Percentiles rank a stretch among this genome's conserved stretches.
phyloP scores from a whole-genome alignment of 495 filamentous ascomycete species.

The Hypoxylon lienhwacheense region DNA sequence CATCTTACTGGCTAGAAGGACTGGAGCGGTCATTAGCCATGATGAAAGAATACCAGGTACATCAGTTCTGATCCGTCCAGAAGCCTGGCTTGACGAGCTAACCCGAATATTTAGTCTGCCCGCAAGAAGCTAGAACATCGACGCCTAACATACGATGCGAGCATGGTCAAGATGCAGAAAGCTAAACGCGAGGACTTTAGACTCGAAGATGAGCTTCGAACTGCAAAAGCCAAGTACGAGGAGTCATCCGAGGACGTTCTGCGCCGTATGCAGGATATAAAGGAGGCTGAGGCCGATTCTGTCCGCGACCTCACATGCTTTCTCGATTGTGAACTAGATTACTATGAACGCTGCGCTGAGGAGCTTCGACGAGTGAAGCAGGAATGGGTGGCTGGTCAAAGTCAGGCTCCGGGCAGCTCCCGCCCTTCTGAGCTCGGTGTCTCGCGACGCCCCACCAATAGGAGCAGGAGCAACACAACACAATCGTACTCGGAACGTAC shows the following conservation, averaged over 20 bases:
- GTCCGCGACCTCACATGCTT: conserved; percentile 79
- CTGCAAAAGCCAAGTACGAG: conserved; percentile 93
- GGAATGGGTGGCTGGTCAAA: conserved; percentile 45
- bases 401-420: conserved; percentile 34
- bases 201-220: conserved; percentile 88
- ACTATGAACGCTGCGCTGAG: conserved; percentile 87
- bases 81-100: conserved; percentile 4
- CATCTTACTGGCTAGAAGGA: conserved; percentile 86
- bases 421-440: conserved; percentile 23
- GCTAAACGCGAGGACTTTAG: conserved; percentile 90
- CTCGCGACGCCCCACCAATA: conserved; percentile 36
- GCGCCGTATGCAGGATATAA: conserved; percentile 94
- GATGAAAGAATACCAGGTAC: conserved; percentile 94
- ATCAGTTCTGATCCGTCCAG: neutral
- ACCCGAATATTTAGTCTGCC: conserved; percentile 57
- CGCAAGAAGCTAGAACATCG: conserved; percentile 95
- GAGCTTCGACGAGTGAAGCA: conserved; percentile 56
- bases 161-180: conserved; percentile 89
- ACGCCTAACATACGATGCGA: conserved; percentile 88
- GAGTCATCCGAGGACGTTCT: conserved; percentile 92
- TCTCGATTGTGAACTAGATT: conserved; percentile 86
- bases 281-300: conserved; percentile 84
- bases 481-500: conserved; percentile 49
- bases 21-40: conserved; percentile 86
- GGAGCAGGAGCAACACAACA: conserved; percentile 52